Evolutionary conservation across 371 early-diverging fungal genomes (phyloP).

Genomic region (Thermomucor indicae-seudaticae): DNA sequence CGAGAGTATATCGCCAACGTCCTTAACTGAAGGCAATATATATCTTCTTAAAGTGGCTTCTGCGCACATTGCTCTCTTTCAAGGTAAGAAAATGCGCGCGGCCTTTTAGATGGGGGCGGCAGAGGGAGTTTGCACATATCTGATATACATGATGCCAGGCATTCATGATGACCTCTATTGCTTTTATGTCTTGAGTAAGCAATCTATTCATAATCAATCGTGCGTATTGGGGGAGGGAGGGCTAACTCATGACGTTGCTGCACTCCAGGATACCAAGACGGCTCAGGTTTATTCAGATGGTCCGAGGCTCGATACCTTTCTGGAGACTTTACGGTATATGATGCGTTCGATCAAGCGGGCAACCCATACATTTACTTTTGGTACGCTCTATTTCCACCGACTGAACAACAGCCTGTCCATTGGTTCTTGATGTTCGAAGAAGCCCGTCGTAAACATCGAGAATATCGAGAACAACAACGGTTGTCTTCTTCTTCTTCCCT

Average conservation of each 20-base stretch:
- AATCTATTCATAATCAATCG: neutral
- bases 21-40: neutral
- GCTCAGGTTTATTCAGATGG: constrained; percentile 31
- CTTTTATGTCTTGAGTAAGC: constrained; percentile 31
- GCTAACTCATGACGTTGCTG: neutral
- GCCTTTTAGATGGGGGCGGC: neutral
- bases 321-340: constrained; percentile 31
- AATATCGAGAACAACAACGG: neutral
- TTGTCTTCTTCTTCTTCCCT: constrained; percentile 1
- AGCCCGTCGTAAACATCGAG: constrained; percentile 28
- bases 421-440: constrained; percentile 42
- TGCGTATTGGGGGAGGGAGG: neutral
- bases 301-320: constrained; percentile 38
- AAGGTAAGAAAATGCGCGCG: neutral
- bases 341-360: constrained; percentile 35
- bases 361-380: constrained; percentile 37
- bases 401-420: constrained; percentile 12
- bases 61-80: constrained; percentile 2
- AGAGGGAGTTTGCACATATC: neutral
- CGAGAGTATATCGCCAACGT: neutral
- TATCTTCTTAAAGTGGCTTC: neutral
- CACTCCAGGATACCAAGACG: constrained; percentile 2
- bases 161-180: constrained; percentile 37
- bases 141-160: neutral
- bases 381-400: constrained; percentile 18